phyloP scores from a whole-genome alignment of 2,329 filamentous ascomycete genomes.

The Aspergillus sp. region DNA sequence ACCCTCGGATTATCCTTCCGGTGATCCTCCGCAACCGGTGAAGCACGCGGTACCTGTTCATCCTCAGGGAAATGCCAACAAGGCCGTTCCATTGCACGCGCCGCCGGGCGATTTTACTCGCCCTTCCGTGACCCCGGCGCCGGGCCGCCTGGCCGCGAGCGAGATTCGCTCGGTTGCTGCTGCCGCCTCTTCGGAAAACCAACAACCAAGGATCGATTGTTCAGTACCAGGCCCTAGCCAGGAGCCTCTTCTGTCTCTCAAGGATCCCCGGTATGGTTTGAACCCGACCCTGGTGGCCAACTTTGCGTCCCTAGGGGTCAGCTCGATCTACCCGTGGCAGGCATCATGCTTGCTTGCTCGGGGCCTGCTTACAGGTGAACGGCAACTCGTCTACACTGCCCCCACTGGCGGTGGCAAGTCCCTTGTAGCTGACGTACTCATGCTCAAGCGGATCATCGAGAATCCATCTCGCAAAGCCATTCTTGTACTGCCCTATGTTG shows the following conservation, averaged over 20 bases:
- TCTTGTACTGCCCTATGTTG: conserved; percentile 66
- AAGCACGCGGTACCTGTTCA: conserved; percentile 1
- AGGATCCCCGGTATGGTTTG: conserved; percentile 55
- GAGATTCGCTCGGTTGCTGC: conserved; percentile 21
- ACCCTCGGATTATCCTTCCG: conserved; percentile 14
- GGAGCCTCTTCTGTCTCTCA: conserved; percentile 47
- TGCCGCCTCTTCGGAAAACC: conserved; percentile 5
- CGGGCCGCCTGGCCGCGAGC: conserved; percentile 33
- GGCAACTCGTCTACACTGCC: conserved; percentile 69
- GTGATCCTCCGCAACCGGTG: conserved; percentile 8
- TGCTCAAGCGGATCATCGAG: conserved; percentile 61
- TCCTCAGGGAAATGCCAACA: background rate
- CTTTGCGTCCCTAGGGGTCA: conserved; percentile 57
- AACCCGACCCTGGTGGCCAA: conserved; percentile 54
- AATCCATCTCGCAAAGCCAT: conserved; percentile 58
- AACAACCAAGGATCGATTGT: conserved; percentile 40
- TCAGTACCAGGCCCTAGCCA: conserved; percentile 34
- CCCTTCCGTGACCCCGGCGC: conserved; percentile 15
- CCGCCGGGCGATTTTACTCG: conserved; percentile 18
- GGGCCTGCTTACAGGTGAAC: conserved; percentile 55
- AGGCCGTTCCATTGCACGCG: conserved; percentile 6
- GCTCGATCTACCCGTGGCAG: conserved; percentile 70
- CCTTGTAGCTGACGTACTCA: conserved; percentile 61
- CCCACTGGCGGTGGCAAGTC: conserved; percentile 73
- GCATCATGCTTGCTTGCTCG: conserved; percentile 61